Percentiles rank a stretch among this genome's conserved stretches.
These are phyloP conservation scores for Elaeis oleifera DNA, from an alignment of 202 grass and related monocot species.

Conservation along the genomic window DNA sequence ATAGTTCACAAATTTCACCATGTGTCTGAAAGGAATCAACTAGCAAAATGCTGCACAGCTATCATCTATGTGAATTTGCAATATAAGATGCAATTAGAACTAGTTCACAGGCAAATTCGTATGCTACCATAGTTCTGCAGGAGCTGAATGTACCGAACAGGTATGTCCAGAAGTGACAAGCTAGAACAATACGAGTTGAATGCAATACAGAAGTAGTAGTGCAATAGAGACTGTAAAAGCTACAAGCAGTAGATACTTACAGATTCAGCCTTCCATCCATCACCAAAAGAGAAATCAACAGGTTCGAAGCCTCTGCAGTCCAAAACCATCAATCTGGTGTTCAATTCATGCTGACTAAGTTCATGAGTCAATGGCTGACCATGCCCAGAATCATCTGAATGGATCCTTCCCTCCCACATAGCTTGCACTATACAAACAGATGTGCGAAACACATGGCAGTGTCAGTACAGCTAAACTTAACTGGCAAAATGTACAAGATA, in stretches of 20 bases:
- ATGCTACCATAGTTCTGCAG: too few relatives aligned
- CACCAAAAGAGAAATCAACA: constrained; percentile 61
- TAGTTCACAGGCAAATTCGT: too few relatives aligned
- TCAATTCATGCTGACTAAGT: constrained; percentile 52
- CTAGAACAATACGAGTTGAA: too few relatives aligned
- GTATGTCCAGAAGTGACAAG: neutral
- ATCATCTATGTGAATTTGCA: too few relatives aligned
- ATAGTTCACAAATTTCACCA: too few relatives aligned
- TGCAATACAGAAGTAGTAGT: neutral
- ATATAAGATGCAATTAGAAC: too few relatives aligned
- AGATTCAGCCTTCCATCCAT: constrained; percentile 88
- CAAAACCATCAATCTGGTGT: constrained; percentile 69
- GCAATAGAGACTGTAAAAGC: neutral
- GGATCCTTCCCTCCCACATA: constrained; percentile 86
- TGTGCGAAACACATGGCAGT: neutral
- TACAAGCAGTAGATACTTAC: constrained; percentile 35
- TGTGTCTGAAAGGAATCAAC: too few relatives aligned
- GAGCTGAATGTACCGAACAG: neutral
- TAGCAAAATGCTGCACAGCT: too few relatives aligned
- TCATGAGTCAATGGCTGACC: constrained; percentile 59
- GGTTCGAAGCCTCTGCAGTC: constrained; percentile 93
- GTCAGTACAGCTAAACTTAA: neutral
- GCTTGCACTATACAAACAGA: constrained; percentile 68
- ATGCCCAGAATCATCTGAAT: constrained; percentile 75
- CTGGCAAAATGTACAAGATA: too few relatives aligned